A percentile compares a stretch with the other conserved stretches of the same genome.
These are phyloP conservation scores for Cardamine occulta DNA, from an alignment of 345 rosid genomes.

Conservation along the genomic window DNA sequence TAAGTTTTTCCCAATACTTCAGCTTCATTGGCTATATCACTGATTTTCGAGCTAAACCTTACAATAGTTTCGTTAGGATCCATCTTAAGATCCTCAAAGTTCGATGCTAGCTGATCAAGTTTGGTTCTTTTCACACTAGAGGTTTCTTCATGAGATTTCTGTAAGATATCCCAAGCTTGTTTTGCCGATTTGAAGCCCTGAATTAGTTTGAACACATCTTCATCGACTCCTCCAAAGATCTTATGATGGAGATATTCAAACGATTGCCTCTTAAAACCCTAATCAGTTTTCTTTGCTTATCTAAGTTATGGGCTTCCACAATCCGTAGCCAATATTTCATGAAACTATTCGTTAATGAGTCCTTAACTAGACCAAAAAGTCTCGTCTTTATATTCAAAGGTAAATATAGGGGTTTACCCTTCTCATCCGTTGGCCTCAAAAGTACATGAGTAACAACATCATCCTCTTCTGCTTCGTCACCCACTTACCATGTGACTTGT, in stretches of 20 bases:
- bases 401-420: neutral
- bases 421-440: neutral
- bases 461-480: neutral
- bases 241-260: conserved; percentile 16
- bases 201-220: too few species aligned
- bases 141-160: too few species aligned
- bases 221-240: too few species aligned
- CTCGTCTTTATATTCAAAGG: neutral
- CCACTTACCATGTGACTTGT: conserved; percentile 7
- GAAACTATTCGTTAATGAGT: neutral
- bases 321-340: neutral
- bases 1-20: too few species aligned
- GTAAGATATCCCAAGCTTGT: too few species aligned
- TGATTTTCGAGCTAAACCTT: too few species aligned
- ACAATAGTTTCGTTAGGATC: too few species aligned
- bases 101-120: too few species aligned
- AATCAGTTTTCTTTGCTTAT: neutral
- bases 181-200: too few species aligned
- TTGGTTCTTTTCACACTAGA: too few species aligned
- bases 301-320: neutral
- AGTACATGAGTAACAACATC: neutral
- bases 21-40: too few species aligned
- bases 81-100: too few species aligned
- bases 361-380: conserved; percentile 15
- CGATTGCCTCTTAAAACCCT: neutral